Conservation (phyloP, 192 early-diverging fungal genomes). For the Pilaira anomala region DNA sequence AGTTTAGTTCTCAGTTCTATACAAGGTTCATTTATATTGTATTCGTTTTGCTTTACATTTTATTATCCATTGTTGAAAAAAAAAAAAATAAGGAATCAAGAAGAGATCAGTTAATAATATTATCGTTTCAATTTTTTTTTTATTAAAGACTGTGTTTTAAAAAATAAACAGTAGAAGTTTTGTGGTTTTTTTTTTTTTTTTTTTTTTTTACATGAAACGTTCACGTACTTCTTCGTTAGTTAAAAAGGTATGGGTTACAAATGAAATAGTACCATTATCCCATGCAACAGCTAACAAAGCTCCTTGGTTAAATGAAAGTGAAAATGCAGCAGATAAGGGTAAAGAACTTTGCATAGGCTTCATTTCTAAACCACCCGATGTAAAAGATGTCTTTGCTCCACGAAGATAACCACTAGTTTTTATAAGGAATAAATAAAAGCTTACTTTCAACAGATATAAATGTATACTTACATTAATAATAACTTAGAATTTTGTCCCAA, state of each 20-base stretch:
- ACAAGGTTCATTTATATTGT: neutral
- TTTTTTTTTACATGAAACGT: slow-evolving; percentile 69
- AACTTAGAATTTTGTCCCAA: slow-evolving; percentile 33
- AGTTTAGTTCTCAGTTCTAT: neutral
- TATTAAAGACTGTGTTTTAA: too few species aligned
- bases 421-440: neutral
- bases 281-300: slow-evolving; percentile 30
- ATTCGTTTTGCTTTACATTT: neutral
- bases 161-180: too few species aligned
- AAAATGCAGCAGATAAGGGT: slow-evolving; percentile 17
- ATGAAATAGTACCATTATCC: slow-evolving; percentile 24
- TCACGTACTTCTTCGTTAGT: slow-evolving; percentile 69
- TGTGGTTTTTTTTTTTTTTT: too few species aligned
- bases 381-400: slow-evolving; percentile 16
- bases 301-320: slow-evolving; percentile 15
- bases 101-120: too few species aligned
- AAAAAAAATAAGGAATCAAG: too few species aligned
- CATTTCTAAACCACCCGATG: neutral
- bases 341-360: neutral
- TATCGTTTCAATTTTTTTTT: too few species aligned
- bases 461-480: slow-evolving; percentile 33
- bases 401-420: slow-evolving; percentile 43
- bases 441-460: neutral
- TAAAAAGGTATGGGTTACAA: slow-evolving; percentile 17
- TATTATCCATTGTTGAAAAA: neutral